phyloP scores from a whole-genome alignment of 768 basidiomycete species.

The Amanita rimosa region DNA sequence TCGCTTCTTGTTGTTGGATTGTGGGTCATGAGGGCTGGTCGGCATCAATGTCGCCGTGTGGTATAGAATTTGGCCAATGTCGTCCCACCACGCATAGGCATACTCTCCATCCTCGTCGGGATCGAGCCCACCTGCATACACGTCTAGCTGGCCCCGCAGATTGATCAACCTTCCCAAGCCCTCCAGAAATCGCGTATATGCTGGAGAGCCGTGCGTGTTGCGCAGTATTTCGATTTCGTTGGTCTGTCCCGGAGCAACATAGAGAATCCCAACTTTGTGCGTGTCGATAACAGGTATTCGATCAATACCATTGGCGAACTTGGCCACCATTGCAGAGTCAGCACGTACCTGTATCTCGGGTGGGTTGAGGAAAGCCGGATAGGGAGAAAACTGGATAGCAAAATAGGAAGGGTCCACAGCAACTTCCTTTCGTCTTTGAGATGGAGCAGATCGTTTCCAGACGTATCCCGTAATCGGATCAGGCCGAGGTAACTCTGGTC shows the following conservation, averaged over 20 bases:
- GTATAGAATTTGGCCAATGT: slow-evolving; percentile 89
- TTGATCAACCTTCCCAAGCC: slow-evolving; percentile 83
- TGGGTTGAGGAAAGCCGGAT: slow-evolving; percentile 30
- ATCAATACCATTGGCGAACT: slow-evolving; percentile 62
- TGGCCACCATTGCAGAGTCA: slow-evolving; percentile 41
- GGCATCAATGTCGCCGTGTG: slow-evolving; percentile 99
- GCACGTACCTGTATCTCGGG: slow-evolving; percentile 32
- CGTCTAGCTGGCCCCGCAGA: slow-evolving; percentile 80
- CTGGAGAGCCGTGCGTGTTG: slow-evolving; percentile 89
- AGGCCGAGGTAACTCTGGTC: slow-evolving; percentile 28
- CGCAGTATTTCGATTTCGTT: slow-evolving; percentile 76
- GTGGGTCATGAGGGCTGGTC: slow-evolving; percentile 51
- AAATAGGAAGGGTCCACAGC: slow-evolving; percentile 78
- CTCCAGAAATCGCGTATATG: slow-evolving; percentile 88
- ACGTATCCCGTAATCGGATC: slow-evolving; percentile 79
- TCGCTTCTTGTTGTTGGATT: slow-evolving; percentile 78
- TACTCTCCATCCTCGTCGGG: slow-evolving; percentile 92
- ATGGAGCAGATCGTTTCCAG: slow-evolving; percentile 80
- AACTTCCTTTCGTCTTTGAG: slow-evolving; percentile 82
- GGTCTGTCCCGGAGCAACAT: slow-evolving; percentile 87
- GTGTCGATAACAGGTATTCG: slow-evolving; percentile 91
- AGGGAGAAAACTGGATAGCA: slow-evolving; percentile 74
- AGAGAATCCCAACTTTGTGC: slow-evolving; percentile 93
- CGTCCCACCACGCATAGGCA: slow-evolving; percentile 99
- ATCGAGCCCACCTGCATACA: slow-evolving; percentile 88